Evolutionary conservation across 805 yeast genomes (phyloP), one percentile per base, ranked within the genome.

Genomic region (Kodamaea laetipori): DNA sequence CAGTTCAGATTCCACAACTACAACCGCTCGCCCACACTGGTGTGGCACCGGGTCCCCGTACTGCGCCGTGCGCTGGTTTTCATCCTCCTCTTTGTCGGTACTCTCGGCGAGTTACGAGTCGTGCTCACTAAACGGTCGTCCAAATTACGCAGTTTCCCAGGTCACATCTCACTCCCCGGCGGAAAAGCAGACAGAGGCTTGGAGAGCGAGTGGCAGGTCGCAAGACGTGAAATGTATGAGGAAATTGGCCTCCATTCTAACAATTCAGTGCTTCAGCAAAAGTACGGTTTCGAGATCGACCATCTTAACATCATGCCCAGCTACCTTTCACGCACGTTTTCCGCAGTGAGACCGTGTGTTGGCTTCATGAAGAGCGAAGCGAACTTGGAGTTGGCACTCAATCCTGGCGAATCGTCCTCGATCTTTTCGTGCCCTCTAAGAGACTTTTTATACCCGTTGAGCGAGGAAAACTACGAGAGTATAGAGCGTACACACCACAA

Each of bases 161-260:
- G 97, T 4, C 96, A 90, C 60, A 86, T 86, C 4, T 88, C 97
- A 1, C 70, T 90, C 6, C 98, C 98, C 3, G 98, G 98, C 2
- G 98, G 97, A 6, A 87, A 84, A 57, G 90, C 95, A 4, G 97
- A 90, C 60, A 57, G 52, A 32, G 80, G 75, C 0, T 68, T 76
- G 13, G 89, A 88, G 53, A 63, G 76, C 10, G 87, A 86, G 45
- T 82, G 84, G 74, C 75, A 77, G 34, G 83, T 84, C 30, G 84
- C 96, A 0, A 70, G 95, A 46, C 69, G 98, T 24, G 98, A 90
- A 61, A 81, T 90, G 48, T 77, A 74, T 44, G 98, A 90, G 58
- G 98, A 90, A 59, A 86, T 90, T 39, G 97, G 97, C 0, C 60
- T 88, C 16, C 74, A 76, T 8, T 61, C 72, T 11, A 63, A 73